Percentiles rank a stretch among this genome's conserved stretches.
These are phyloP conservation scores for Ascosphaera aggregata DNA, from an alignment of 2,329 filamentous ascomycete species.

Conservation along the genomic window DNA sequence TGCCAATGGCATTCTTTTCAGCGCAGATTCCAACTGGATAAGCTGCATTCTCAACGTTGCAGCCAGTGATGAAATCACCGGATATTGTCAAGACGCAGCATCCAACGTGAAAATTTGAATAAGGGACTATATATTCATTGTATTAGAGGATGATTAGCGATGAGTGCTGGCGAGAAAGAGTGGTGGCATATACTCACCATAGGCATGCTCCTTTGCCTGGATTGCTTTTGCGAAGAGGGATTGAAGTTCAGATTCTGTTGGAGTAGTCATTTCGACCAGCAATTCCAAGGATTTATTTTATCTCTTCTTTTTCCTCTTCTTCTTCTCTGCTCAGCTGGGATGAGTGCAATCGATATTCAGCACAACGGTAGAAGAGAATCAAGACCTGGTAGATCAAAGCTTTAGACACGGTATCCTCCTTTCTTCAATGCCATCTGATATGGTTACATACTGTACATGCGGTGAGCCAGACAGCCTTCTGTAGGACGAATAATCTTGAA, in stretches of 20 bases:
- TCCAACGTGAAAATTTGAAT: conserved; percentile 81
- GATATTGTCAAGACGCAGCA: conserved; percentile 44
- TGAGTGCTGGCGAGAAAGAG: conserved; percentile 1
- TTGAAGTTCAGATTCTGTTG: conserved; percentile 41
- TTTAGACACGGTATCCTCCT: too few relatives aligned
- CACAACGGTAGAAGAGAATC: neutral
- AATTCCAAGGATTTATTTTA: too few relatives aligned
- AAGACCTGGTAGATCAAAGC: too few relatives aligned
- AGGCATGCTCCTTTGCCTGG: conserved; percentile 53
- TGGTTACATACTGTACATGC: too few relatives aligned
- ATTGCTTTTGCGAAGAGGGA: conserved; percentile 38
- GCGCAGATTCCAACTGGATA: conserved; percentile 94
- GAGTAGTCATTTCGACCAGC: conserved; percentile 8
- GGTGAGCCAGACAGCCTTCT: too few relatives aligned
- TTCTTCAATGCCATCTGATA: too few relatives aligned
- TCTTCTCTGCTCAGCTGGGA: neutral
- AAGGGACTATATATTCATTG: conserved; percentile 32
- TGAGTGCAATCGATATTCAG: too few relatives aligned
- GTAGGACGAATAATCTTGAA: too few relatives aligned
- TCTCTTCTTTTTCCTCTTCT: neutral
- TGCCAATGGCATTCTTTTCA: conserved; percentile 70
- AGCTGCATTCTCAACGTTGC: conserved; percentile 79
- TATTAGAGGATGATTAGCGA: conserved; percentile 1
- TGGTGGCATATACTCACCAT: conserved; percentile 34
- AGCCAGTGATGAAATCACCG: conserved; percentile 41